These are phyloP conservation scores for Talaromyces stipitatus DNA, from an alignment of 495 filamentous ascomycete species.

Conservation along the genomic window DNA sequence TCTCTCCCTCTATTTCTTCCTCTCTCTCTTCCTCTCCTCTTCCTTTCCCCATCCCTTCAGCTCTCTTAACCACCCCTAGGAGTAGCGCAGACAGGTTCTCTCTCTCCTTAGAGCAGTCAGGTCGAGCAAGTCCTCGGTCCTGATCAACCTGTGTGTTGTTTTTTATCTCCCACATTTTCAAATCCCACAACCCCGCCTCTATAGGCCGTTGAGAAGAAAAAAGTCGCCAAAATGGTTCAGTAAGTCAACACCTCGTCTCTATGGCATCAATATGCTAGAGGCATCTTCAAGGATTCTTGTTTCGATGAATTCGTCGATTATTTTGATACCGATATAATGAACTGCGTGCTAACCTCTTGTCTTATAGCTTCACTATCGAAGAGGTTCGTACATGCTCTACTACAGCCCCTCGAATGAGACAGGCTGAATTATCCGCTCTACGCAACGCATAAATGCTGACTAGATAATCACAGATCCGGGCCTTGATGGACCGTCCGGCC, in stretches of 20 bases:
- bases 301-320: not conserved
- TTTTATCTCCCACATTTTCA: constrained; percentile 20
- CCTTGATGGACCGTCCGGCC: constrained; percentile 92
- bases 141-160: constrained; percentile 36
- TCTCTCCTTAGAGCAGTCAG: constrained; percentile 24
- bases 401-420: not conserved
- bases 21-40: constrained; percentile 15
- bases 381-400: constrained; percentile 50
- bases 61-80: constrained; percentile 23
- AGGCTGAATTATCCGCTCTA: not conserved
- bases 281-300: not conserved
- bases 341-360: constrained; percentile 25
- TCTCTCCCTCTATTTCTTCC: constrained; percentile 22
- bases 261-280: not conserved
- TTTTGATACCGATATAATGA: not conserved
- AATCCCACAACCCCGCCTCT: constrained; percentile 31
- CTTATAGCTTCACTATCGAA: constrained; percentile 92
- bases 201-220: constrained; percentile 45
- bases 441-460: constrained; percentile 17
- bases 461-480: constrained; percentile 57
- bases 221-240: constrained; percentile 97
- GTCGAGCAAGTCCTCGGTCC: constrained; percentile 43
- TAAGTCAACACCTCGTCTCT: constrained; percentile 50
- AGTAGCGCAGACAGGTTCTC: constrained; percentile 39
- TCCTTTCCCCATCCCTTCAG: constrained; percentile 15